Percentiles rank a stretch among this genome's conserved stretches.
phyloP scores from a whole-genome alignment of 192 early-diverging fungal genomes.

The Podila clonocystis region DNA sequence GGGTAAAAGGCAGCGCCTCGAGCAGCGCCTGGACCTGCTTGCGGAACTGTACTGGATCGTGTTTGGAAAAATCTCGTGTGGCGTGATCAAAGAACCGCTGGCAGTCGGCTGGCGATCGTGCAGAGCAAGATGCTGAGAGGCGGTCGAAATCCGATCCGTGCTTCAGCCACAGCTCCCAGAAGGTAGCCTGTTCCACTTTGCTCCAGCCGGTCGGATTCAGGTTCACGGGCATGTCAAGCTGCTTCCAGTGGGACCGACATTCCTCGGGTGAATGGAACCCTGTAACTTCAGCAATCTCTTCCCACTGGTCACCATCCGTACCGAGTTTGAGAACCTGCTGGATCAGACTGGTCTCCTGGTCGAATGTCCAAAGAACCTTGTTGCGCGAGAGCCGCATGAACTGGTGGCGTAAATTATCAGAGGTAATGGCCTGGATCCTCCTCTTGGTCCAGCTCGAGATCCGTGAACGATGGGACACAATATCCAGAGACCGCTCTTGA shows the following conservation, averaged over 20 bases:
- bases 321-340: slow-evolving; percentile 33
- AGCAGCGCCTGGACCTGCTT: background rate
- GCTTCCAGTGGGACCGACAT: slow-evolving; percentile 35
- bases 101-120: slow-evolving; percentile 27
- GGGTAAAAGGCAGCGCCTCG: slow-evolving; percentile 4
- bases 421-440: slow-evolving; percentile 6
- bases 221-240: slow-evolving; percentile 33
- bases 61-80: slow-evolving; percentile 13
- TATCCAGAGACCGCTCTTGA: slow-evolving; percentile 8
- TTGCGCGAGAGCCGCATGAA: slow-evolving; percentile 11
- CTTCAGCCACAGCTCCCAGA: slow-evolving; percentile 25
- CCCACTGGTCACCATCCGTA: slow-evolving; percentile 13
- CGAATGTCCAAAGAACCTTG: slow-evolving; percentile 19
- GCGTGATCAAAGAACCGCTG: slow-evolving; percentile 12
- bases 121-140: slow-evolving; percentile 4
- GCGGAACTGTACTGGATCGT: background rate
- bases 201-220: background rate
- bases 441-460: background rate
- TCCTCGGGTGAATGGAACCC: slow-evolving; percentile 18
- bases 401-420: slow-evolving; percentile 8
- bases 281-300: slow-evolving; percentile 4
- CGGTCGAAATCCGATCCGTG: slow-evolving; percentile 28
- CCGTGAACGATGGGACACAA: background rate
- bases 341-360: slow-evolving; percentile 30
- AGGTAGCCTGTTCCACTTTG: slow-evolving; percentile 17